Conservation (phyloP, 345 rosid species). For the Litchi chinensis region DNA sequence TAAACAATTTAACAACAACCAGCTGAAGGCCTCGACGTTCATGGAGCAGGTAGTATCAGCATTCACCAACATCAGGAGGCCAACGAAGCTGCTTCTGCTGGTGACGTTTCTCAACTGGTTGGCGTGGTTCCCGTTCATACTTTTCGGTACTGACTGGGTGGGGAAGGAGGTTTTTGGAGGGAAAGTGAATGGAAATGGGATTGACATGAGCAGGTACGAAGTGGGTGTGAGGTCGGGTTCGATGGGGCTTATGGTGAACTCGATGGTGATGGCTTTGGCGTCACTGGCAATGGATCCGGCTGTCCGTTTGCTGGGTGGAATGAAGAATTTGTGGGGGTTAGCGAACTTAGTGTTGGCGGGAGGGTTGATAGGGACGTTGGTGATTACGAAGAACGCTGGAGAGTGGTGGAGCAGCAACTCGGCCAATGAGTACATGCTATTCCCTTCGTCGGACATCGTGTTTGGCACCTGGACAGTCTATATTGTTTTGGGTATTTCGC, state of each 20-base stretch:
- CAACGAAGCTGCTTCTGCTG: slow-evolving; percentile 70
- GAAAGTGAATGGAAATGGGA: slow-evolving; percentile 25
- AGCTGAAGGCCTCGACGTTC: slow-evolving; percentile 6
- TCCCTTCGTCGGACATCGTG: too few relatives aligned
- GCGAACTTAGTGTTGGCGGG: neutral
- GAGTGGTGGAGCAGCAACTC: too few relatives aligned
- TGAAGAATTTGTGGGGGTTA: slow-evolving; percentile 63
- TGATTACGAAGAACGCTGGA: too few relatives aligned
- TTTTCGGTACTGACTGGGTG: slow-evolving; percentile 89
- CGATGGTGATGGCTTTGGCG: slow-evolving; percentile 64
- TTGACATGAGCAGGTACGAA: slow-evolving; percentile 39
- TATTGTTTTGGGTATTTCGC: too few relatives aligned
- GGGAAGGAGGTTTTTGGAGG: slow-evolving; percentile 94
- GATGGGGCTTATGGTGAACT: slow-evolving; percentile 76
- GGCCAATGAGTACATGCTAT: too few relatives aligned
- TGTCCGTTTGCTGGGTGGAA: slow-evolving; percentile 52
- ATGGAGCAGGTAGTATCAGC: neutral
- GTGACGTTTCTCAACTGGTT: slow-evolving; percentile 87
- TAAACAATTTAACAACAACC: neutral
- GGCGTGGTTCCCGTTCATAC: slow-evolving; percentile 85
- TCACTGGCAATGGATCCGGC: slow-evolving; percentile 55
- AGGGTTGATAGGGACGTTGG: too few relatives aligned
- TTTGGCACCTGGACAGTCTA: too few relatives aligned
- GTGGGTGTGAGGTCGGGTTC: slow-evolving; percentile 80
- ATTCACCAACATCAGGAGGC: slow-evolving; percentile 32